phyloP scores from a whole-genome alignment of 495 filamentous ascomycete genomes.

The Penicillium canariense region DNA sequence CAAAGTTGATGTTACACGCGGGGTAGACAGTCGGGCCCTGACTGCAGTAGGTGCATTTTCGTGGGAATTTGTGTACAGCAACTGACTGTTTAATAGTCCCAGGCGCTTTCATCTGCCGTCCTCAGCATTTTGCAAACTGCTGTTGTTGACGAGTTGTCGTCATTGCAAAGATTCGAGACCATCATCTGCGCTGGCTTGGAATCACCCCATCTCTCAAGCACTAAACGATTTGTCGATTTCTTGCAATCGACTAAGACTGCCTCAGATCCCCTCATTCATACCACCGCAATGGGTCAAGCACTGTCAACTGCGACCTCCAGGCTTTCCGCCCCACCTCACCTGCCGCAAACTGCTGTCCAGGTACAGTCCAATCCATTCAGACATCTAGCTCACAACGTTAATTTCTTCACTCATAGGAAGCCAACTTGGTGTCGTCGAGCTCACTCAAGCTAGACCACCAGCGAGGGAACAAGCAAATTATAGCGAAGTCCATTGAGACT shows the following conservation, averaged over 20 bases:
- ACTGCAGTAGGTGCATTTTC: constrained; percentile 36
- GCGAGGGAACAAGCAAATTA: neutral
- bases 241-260: constrained; percentile 59
- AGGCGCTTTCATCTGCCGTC: constrained; percentile 34
- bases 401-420: neutral
- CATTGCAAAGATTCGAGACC: constrained; percentile 46
- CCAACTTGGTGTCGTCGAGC: neutral
- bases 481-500: neutral
- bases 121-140: constrained; percentile 35
- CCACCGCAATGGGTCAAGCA: constrained; percentile 37
- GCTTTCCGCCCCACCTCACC: neutral
- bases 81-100: constrained; percentile 33
- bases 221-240: constrained; percentile 52
- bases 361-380: neutral
- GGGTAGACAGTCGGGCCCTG: constrained; percentile 35
- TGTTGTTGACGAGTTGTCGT: constrained; percentile 37
- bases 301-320: neutral
- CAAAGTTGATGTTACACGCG: constrained; percentile 29
- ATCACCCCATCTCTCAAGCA: constrained; percentile 50
- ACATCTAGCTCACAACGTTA: neutral
- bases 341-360: neutral
- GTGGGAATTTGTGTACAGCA: neutral
- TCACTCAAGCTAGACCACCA: neutral
- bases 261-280: constrained; percentile 41
- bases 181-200: constrained; percentile 58